These are phyloP conservation scores for Plasmodium falciparum DNA, from an alignment of 169 alveolate genomes.

Conservation along the genomic window DNA sequence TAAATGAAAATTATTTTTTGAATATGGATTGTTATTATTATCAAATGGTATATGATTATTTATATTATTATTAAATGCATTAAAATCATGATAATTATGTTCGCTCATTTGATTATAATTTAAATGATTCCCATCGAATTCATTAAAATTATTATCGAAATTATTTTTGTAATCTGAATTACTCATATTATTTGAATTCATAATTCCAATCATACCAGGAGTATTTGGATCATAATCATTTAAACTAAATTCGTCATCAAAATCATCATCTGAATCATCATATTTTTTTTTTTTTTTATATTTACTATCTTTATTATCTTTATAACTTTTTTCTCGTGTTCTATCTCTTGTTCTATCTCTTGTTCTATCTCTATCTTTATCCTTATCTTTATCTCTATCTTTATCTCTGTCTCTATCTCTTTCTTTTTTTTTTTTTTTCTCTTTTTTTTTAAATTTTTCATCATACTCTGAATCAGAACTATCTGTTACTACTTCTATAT, in stretches of 20 bases:
- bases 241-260: constrained; percentile 68
- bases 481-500: constrained; percentile 47
- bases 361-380: constrained; percentile 25
- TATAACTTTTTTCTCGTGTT: constrained; percentile 5
- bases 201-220: constrained; percentile 77
- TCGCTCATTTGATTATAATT: constrained; percentile 35
- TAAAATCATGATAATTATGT: constrained; percentile 26
- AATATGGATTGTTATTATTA: constrained; percentile 13
- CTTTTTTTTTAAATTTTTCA: background rate
- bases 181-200: constrained; percentile 72
- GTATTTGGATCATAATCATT: constrained; percentile 72
- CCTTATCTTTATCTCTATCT: constrained; percentile 26
- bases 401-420: constrained; percentile 23
- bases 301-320: constrained; percentile 36
- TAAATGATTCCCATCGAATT: constrained; percentile 41
- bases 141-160: constrained; percentile 49
- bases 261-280: constrained; percentile 41
- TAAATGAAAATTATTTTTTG: constrained; percentile 22
- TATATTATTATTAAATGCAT: background rate
- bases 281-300: constrained; percentile 53
- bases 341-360: constrained; percentile 21
- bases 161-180: constrained; percentile 42
- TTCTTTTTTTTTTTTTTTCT: constrained; percentile 31
- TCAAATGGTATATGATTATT: constrained; percentile 10
- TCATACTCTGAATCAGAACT: constrained; percentile 17